phyloP scores from a whole-genome alignment of 2,329 filamentous ascomycete species.

The Fusarium pseudonygamai region DNA sequence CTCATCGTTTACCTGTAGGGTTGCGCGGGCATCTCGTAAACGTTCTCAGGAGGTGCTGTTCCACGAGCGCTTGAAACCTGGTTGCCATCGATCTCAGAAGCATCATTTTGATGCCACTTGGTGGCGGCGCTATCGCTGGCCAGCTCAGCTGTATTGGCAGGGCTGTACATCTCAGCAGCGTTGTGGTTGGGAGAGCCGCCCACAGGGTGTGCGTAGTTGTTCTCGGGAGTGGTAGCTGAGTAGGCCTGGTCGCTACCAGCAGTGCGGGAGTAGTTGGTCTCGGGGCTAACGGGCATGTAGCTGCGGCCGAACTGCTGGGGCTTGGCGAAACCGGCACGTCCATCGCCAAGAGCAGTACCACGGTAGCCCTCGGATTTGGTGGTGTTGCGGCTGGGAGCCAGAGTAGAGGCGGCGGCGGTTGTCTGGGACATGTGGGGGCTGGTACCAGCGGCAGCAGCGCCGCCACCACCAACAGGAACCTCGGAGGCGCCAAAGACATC shows the following conservation, averaged over 20 bases:
- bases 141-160: slow-evolving; percentile 46
- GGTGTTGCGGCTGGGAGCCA: slow-evolving; percentile 41
- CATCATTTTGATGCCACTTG: slow-evolving; percentile 49
- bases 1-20: slow-evolving; percentile 46
- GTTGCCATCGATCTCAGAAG: slow-evolving; percentile 53
- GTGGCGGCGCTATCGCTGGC: slow-evolving; percentile 45
- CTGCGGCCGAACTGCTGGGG: slow-evolving; percentile 48
- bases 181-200: slow-evolving; percentile 28
- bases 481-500: slow-evolving; percentile 55
- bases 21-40: slow-evolving; percentile 56
- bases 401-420: slow-evolving; percentile 38
- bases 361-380: slow-evolving; percentile 50
- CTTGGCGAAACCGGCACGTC: slow-evolving; percentile 52
- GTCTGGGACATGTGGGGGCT: slow-evolving; percentile 47
- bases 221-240: slow-evolving; percentile 34
- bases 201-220: slow-evolving; percentile 38
- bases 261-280: slow-evolving; percentile 33
- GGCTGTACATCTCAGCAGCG: slow-evolving; percentile 40
- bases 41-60: slow-evolving; percentile 45
- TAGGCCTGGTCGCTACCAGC: slow-evolving; percentile 25
- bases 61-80: slow-evolving; percentile 43
- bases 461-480: slow-evolving; percentile 51
- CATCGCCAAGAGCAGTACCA: slow-evolving; percentile 52
- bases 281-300: slow-evolving; percentile 43
- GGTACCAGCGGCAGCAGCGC: slow-evolving; percentile 19